Percentiles rank a stretch among this genome's conserved stretches.
Evolutionary conservation across 805 yeast genomes (phyloP).

Genomic region (Blastobotrys terrestris): DNA sequence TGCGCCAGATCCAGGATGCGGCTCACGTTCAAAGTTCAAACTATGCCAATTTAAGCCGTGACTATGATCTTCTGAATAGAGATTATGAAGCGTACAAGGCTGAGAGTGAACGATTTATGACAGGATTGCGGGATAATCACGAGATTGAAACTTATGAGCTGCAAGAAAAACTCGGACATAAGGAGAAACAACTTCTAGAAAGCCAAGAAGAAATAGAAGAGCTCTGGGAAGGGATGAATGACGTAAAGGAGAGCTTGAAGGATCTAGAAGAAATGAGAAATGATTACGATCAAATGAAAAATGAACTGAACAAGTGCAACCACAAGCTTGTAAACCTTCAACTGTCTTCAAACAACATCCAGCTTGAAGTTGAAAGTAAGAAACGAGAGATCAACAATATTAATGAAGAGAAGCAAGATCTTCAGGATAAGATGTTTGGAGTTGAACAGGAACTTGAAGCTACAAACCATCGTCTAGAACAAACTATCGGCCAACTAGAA

Average conservation of each 20-base stretch:
- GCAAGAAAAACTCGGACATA: neutral
- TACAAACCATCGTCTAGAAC: neutral
- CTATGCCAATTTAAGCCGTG: neutral
- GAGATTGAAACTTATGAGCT: neutral
- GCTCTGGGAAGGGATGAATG: conserved; percentile 2
- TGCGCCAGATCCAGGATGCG: conserved; percentile 4
- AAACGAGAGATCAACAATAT: neutral
- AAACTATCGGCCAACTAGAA: neutral
- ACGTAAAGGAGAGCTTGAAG: neutral
- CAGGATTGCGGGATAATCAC: neutral
- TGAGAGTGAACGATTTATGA: neutral
- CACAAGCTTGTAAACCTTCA: neutral
- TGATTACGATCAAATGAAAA: neutral
- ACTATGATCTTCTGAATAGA: neutral
- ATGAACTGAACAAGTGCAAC: neutral
- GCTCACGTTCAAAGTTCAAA: neutral
- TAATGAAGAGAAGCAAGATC: neutral
- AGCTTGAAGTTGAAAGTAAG: conserved; percentile 1
- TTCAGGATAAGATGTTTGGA: neutral
- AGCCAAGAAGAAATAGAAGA: conserved; percentile 1
- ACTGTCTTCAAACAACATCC: neutral
- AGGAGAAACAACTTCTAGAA: neutral
- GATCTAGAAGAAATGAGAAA: conserved; percentile 2
- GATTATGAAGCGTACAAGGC: neutral
- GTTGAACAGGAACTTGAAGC: neutral